Percentiles rank a stretch among this genome's conserved stretches.
Conservation (phyloP, 108 stramenopile genomes). For the Aureococcus anophagefferens region DNA sequence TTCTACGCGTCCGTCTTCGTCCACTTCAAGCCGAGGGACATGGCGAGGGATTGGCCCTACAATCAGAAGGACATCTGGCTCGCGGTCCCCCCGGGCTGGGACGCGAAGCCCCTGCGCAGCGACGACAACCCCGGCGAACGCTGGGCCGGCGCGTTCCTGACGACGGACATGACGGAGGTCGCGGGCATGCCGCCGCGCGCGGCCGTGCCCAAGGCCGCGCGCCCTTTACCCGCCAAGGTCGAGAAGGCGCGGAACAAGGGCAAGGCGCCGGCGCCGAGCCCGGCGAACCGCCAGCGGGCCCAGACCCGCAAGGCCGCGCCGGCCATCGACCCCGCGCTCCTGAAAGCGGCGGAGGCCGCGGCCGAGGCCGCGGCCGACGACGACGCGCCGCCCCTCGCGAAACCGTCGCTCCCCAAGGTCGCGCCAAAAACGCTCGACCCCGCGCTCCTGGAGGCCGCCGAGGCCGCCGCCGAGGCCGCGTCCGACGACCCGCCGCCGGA, state of each 20-base stretch:
- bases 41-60: constrained; percentile 4
- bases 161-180: neutral
- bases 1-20: constrained; percentile 14
- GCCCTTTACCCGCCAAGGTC: too few species aligned
- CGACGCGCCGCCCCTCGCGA: neutral
- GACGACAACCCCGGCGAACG: neutral
- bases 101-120: neutral
- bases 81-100: neutral
- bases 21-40: constrained; percentile 12
- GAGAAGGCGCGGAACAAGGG: too few species aligned
- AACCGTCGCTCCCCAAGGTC: neutral
- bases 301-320: too few species aligned
- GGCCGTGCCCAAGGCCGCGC: too few species aligned
- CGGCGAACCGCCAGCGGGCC: neutral
- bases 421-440: neutral
- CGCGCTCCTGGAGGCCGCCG: too few species aligned
- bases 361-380: neutral
- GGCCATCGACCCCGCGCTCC: neutral
- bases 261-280: neutral
- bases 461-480: too few species aligned
- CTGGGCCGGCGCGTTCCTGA: neutral
- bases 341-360: neutral
- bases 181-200: neutral
- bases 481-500: too few species aligned
- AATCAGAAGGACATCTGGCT: neutral